phyloP scores from a whole-genome alignment of 441 rosid genomes.

The Capsella rubella region DNA sequence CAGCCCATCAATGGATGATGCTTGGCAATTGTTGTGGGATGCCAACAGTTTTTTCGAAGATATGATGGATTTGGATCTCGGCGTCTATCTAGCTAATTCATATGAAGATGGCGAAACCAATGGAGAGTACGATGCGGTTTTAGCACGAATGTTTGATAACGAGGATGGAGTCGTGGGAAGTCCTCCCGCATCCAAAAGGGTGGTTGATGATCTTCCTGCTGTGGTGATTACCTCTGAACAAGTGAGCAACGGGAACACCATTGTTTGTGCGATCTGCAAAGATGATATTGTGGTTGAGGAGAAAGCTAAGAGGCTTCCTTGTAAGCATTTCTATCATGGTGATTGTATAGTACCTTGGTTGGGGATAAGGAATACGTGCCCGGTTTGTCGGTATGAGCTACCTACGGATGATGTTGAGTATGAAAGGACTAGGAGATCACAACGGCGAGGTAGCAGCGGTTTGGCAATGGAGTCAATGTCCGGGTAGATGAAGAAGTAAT shows the following conservation, averaged over 20 bases:
- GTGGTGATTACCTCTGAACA: conserved; percentile 31
- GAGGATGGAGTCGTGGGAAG: conserved; percentile 23
- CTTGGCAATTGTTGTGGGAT: neutral
- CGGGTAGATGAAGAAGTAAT: neutral
- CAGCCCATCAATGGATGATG: neutral
- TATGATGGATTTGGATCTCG: conserved; percentile 6
- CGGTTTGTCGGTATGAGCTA: conserved; percentile 46
- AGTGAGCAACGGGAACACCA: neutral
- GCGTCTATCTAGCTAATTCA: neutral
- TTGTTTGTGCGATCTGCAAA: conserved; percentile 42
- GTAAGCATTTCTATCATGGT: conserved; percentile 47
- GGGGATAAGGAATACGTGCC: conserved; percentile 45
- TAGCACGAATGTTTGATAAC: conserved; percentile 26
- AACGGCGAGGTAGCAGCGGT: neutral
- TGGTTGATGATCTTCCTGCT: conserved; percentile 37
- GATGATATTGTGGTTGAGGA: conserved; percentile 37
- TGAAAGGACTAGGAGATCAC: conserved; percentile 30
- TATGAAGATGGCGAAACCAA: neutral
- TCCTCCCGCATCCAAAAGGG: conserved; percentile 39
- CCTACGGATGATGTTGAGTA: conserved; percentile 48
- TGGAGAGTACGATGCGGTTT: conserved; percentile 4
- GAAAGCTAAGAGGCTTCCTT: conserved; percentile 44
- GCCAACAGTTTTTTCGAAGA: neutral
- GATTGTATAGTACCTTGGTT: conserved; percentile 50
- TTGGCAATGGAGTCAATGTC: conserved; percentile 1